Evolutionary conservation across 805 yeast species (phyloP), one percentile per base, ranked within the genome.

Genomic region (Lipomyces spencermartinsiae): DNA sequence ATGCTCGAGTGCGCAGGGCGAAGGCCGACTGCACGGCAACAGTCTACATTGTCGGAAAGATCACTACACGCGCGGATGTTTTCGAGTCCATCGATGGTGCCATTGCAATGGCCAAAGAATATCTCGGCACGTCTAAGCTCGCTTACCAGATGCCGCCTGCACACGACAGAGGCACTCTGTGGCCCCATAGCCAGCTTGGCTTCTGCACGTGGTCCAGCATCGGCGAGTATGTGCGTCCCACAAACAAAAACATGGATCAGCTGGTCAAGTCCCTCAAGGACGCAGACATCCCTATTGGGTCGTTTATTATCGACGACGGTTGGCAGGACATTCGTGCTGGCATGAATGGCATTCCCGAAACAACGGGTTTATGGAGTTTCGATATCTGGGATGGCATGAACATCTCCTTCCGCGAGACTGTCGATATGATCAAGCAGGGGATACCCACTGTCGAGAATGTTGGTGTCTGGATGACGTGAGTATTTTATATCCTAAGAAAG

Each of bases 301-400:
- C 62, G 14, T 59, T 59, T 31, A 59, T 59, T 59, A 59, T 53
- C 35, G 62, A 59, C 19, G 62, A 59, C 43, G 62, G 62, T 31
- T 59, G 62, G 62, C 62, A 59, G 34, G 62, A 59, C 19, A 59
- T 59, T 51, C 62, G 62, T 59, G 25, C 62, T 10, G 62, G 62
- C 7, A 29, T 49, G 54, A 59, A 59, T 59, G 59, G 59, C n/a
- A 35, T 31, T 31, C 31, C 35, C 7, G 35, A 39, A n/a, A 22
- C 59, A 4, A 59, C 6, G 10, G 62, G 62, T 14, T 19, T 59
- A 29, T 59, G 59, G 54, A 25, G 63, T 25, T 59, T 59, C 35
- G 62, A 59, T 19, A 31, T 35, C 29, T 29, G 62, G 59, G 62
- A 58, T 4, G 61, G 57, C 14, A 33, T 58, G 43, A 58, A 29